Evolutionary conservation across 805 yeast species (phyloP).

Genomic region (Candida chilensis): DNA sequence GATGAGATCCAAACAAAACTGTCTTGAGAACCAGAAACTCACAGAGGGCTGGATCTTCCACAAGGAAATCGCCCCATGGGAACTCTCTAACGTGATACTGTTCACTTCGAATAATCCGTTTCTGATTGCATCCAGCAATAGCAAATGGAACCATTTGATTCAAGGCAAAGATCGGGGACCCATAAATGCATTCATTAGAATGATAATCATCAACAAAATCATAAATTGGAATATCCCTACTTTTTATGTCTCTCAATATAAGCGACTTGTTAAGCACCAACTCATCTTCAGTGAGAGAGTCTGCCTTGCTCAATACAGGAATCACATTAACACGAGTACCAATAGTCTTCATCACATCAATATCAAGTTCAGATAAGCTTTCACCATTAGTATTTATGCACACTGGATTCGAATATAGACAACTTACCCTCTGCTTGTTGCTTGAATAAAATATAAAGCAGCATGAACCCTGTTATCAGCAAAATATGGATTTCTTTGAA

Average conservation of each 20-base stretch:
- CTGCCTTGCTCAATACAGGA: conserved; percentile 79
- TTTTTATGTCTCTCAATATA: conserved; percentile 39
- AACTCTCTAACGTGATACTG: conserved; percentile 42
- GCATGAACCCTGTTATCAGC: conserved; percentile 72
- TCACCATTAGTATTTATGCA: conserved; percentile 2
- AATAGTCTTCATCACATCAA: conserved; percentile 63
- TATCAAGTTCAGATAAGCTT: conserved; percentile 51
- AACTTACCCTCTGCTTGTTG: conserved; percentile 41
- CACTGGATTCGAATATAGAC: background rate
- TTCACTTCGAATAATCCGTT: conserved; percentile 14
- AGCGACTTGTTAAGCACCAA: conserved; percentile 41
- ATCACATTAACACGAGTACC: conserved; percentile 68
- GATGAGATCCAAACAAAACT: conserved; percentile 5
- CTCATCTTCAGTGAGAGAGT: conserved; percentile 56
- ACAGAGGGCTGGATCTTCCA: conserved; percentile 24
- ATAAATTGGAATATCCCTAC: conserved; percentile 50
- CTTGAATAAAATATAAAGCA: conserved; percentile 75
- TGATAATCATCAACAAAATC: conserved; percentile 36
- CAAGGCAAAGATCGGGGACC: conserved; percentile 48
- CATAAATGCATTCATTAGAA: conserved; percentile 52
- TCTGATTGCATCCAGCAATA: conserved; percentile 47
- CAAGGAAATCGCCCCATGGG: conserved; percentile 53
- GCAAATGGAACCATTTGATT: conserved; percentile 54
- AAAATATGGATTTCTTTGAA: conserved; percentile 28
- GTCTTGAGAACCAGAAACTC: conserved; percentile 12